Base-by-base conservation (phyloP, 108 stramenopile species). In the Pseudonitzschia multistriata region DNA sequence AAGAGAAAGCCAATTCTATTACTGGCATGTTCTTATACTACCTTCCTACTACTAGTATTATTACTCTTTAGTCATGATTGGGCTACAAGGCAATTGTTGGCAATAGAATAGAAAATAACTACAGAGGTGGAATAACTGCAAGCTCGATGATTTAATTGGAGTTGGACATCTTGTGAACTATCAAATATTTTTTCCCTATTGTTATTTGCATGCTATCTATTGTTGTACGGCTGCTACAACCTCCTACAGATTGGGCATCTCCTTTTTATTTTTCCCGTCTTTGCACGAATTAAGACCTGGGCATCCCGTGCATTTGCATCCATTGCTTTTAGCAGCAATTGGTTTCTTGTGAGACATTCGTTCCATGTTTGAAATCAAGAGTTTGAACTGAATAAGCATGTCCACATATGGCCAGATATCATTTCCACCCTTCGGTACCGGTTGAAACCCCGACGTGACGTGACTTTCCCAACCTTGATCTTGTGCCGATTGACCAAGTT, bases 401-500 rank as follows among this genome's bases (percentile, higher is more conserved):
- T 53, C 52, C 0, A 53, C 52, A 0, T 53, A 53, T 0, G 52
- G 52, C 52, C 52, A 53, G 52, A 53, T 53, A 19, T 27, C 25
- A 19, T 53, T 53, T 11, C 52, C 19, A 8, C 19, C 19, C 6
- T 8, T 8, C 8, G 8, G 15, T 19, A 19, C 52, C 52, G 15
- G 11, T 53, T 13, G 52, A 19, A 53, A 53, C 0, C 52, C 52
- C 2, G 52, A 53, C 6, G 52, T 53, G 15, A 53, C 52, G 25
- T 53, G 52, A 19, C 1, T 13, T 11, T 53, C 52, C 52, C 52
- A 53, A 0, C 15, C 52, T 19, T 19, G 52, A 53, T 53, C 52
- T 19, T 53, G 52, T 53, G 52, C 52, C 52, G 52, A 13, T 19
- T 53, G 52, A 27, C 52, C 52, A 25, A 53, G 52, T 53, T 53